Evolutionary conservation across 1,284 basidiomycete genomes (phyloP).

Genomic region (Agaricales sp.): DNA sequence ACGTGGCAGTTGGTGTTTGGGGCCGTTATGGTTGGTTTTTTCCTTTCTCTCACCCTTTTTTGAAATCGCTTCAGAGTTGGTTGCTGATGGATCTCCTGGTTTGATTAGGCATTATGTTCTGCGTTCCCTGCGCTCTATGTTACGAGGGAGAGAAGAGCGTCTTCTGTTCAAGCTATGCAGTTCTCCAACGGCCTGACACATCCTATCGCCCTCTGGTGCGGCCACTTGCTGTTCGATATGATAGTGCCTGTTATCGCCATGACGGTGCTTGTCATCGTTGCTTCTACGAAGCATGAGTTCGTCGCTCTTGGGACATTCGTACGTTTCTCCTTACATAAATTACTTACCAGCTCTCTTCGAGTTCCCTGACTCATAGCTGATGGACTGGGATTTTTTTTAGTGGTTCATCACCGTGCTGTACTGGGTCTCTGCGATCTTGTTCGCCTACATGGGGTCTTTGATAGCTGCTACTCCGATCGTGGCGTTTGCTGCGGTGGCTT

Average conservation of each 20-base stretch:
- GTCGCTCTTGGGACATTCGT: slow-evolving; percentile 61
- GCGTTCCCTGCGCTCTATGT: slow-evolving; percentile 77
- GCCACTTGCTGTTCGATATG: slow-evolving; percentile 69
- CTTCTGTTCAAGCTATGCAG: slow-evolving; percentile 70
- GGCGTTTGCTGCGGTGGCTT: slow-evolving; percentile 64
- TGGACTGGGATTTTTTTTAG: slow-evolving; percentile 23
- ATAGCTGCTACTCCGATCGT: slow-evolving; percentile 58
- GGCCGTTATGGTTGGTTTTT: slow-evolving; percentile 45
- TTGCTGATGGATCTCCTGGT: slow-evolving; percentile 5
- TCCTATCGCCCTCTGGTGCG: slow-evolving; percentile 69
- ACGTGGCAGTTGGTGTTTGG: slow-evolving; percentile 64
- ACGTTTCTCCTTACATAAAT: slow-evolving; percentile 17
- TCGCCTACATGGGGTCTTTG: slow-evolving; percentile 59
- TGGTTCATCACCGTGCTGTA: slow-evolving; percentile 67
- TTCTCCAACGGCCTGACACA: slow-evolving; percentile 68
- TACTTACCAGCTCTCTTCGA: neutral
- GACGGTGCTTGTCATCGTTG: slow-evolving; percentile 53
- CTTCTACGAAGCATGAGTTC: slow-evolving; percentile 53
- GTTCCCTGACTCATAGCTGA: neutral
- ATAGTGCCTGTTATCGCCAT: slow-evolving; percentile 48
- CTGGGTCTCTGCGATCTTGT: slow-evolving; percentile 56
- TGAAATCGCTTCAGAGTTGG: too few relatives aligned
- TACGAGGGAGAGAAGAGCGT: slow-evolving; percentile 47
- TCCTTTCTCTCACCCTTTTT: too few relatives aligned
- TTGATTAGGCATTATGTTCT: slow-evolving; percentile 53